Base-by-base conservation (phyloP, 75 land plant species). In the Selaginella tamariscina region DNA sequence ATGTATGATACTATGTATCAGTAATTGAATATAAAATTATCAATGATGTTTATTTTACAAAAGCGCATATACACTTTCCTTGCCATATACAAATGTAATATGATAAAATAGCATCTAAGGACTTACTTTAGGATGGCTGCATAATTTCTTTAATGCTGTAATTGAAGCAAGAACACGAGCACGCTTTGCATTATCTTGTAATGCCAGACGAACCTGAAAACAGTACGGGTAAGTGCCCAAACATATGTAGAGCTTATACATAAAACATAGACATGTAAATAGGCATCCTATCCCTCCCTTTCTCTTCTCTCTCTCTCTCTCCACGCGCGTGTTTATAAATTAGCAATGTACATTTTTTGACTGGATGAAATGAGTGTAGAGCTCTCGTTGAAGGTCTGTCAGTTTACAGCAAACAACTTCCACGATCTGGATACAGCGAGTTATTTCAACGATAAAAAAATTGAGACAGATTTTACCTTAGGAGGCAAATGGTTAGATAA, bases 391-490 rank as follows among this genome's bases (percentile, higher is more conserved):
- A 27, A 94, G 84, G 68, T 88, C 79, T 68, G 85, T 87, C 82
- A 94, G 68, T 75, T 79, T 84, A 86, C 98, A 94, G 60, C 98
- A 94, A 54, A 94, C 96, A 32, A 94, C 96, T 81, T 89, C 96
- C 54, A 94, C 78, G 1, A 94, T 94, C 98, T 94, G 85, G 74
- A 81, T 54, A 63, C 31, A 64, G 8, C 32, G 32, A 39, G n/a
- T 39, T 5, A 39, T 5, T 5, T 39, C 15, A 39, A 15, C 49
- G 49, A 39, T 39, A 39, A 39, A 39, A 15, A 5, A 39, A 5
- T 15, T 5, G 15, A 39, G 49, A 5, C 15, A 5, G 5, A 39
- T 39, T 68, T 68, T 79, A 94, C 98, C 91, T 94, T 94, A 65
- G 98, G 98, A 65, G 98, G 98, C 62, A 94, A 65, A 72, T 94